Evolutionary conservation across 257 asterid genomes (phyloP).

Genomic region (Solanum lycopersicoides): DNA sequence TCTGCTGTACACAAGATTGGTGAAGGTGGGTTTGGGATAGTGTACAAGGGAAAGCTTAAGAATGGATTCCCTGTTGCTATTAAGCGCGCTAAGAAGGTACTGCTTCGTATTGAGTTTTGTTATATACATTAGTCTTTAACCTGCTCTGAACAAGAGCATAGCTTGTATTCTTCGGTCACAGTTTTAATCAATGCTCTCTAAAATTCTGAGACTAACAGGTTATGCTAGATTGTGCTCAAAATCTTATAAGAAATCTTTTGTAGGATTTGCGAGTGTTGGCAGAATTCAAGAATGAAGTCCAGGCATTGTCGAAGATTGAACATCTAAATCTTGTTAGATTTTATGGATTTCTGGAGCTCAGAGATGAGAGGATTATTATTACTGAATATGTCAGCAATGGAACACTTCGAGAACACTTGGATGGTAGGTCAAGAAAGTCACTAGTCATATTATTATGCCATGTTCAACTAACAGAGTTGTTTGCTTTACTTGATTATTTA

Average conservation of each 20-base stretch:
- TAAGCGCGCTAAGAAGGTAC: constrained; percentile 53
- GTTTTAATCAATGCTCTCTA: neutral
- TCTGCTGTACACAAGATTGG: neutral
- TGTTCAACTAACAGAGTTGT: neutral
- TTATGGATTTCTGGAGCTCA: constrained; percentile 49
- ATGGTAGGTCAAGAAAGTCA: constrained; percentile 22
- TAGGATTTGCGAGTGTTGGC: constrained; percentile 21
- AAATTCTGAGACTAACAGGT: neutral
- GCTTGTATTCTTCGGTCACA: neutral
- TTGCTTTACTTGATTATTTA: neutral
- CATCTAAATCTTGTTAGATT: constrained; percentile 54
- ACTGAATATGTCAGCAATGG: constrained; percentile 60
- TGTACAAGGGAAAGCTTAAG: constrained; percentile 14
- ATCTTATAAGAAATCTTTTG: neutral
- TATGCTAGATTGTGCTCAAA: neutral
- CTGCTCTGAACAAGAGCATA: neutral
- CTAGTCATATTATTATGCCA: neutral
- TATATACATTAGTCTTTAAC: neutral
- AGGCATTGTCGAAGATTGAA: constrained; percentile 50
- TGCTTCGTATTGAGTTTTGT: neutral
- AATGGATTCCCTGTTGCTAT: constrained; percentile 41
- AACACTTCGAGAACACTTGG: constrained; percentile 63
- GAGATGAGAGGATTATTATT: constrained; percentile 40
- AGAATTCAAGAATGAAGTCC: constrained; percentile 54
- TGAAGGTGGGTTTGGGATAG: neutral